These are phyloP conservation scores for Santalum album DNA, from an alignment of 164 flowering plant genomes.

Conservation along the genomic window DNA sequence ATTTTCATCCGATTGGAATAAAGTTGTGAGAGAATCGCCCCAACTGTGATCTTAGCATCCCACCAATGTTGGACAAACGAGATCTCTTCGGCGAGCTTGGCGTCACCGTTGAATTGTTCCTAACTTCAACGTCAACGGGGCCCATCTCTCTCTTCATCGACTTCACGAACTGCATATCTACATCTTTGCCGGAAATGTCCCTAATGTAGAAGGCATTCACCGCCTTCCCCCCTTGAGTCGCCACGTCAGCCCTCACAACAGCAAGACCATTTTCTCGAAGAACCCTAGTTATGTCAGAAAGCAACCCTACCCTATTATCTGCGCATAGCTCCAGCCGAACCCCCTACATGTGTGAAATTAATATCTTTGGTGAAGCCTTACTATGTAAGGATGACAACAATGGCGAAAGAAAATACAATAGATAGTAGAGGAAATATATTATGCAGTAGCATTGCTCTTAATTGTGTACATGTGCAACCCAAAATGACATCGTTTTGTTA, in stretches of 20 bases:
- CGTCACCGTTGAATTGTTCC: conserved; percentile 12
- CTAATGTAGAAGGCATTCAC: conserved; percentile 56
- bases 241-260: conserved; percentile 64
- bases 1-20: conserved; percentile 16
- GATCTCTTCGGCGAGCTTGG: conserved; percentile 18
- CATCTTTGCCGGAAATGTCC: conserved; percentile 48
- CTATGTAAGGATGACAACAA: too few species aligned
- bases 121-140: conserved; percentile 29
- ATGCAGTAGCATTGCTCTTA: too few species aligned
- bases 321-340: conserved; percentile 53
- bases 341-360: conserved; percentile 30
- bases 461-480: too few species aligned
- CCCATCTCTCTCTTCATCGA: conserved; percentile 58
- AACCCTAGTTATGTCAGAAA: conserved; percentile 58
- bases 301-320: conserved; percentile 48
- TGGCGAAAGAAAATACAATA: too few species aligned
- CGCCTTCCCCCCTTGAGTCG: conserved; percentile 47
- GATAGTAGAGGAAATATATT: too few species aligned
- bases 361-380: too few species aligned
- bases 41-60: conserved; percentile 37
- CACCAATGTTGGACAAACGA: conserved; percentile 32
- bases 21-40: conserved; percentile 48
- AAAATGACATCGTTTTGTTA: too few species aligned
- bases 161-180: conserved; percentile 47
- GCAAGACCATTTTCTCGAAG: conserved; percentile 61